These are phyloP conservation scores for Fulvia fulva DNA, from an alignment of 2,329 filamentous ascomycete genomes.

Conservation along the genomic window DNA sequence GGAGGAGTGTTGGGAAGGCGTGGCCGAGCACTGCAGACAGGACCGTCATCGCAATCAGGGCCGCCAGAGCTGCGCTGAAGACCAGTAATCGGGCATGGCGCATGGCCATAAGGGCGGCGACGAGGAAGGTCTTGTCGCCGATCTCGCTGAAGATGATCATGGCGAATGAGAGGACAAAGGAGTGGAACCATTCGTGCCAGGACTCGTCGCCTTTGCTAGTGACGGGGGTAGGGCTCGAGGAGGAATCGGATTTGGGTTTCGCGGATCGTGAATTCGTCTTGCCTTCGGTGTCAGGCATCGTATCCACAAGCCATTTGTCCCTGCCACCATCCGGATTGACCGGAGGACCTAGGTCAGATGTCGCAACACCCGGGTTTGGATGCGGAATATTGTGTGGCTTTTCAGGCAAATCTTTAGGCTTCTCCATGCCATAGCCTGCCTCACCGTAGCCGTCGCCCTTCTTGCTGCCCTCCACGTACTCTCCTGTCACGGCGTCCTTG, in stretches of 20 bases:
- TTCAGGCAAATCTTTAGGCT: constrained; percentile 64
- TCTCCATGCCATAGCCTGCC: constrained; percentile 36
- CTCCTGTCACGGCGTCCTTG: constrained; percentile 29
- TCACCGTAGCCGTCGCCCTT: constrained; percentile 25
- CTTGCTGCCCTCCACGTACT: constrained; percentile 28
- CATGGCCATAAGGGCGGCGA: constrained; percentile 98
- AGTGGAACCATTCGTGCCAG: constrained; percentile 58
- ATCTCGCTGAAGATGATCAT: constrained; percentile 98
- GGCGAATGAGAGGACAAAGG: constrained; percentile 83
- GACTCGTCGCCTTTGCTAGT: constrained; percentile 17
- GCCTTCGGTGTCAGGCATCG: constrained; percentile 39
- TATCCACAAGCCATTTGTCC: constrained; percentile 33
- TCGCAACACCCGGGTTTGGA: constrained; percentile 54
- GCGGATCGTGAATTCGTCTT: constrained; percentile 30
- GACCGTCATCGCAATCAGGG: constrained; percentile 86
- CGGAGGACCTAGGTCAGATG: constrained; percentile 22
- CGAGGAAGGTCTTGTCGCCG: constrained; percentile 97
- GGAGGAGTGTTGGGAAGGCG: constrained; percentile 82
- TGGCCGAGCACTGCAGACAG: constrained; percentile 90
- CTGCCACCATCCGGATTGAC: constrained; percentile 15
- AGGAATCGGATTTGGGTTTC: constrained; percentile 24
- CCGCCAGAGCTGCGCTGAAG: constrained; percentile 90
- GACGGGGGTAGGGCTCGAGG: constrained; percentile 12
- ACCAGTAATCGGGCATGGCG: constrained; percentile 90
- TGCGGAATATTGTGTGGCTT: constrained; percentile 71